phyloP scores from a whole-genome alignment of 2,329 filamentous ascomycete genomes.

The Plenodomus lindquistii region DNA sequence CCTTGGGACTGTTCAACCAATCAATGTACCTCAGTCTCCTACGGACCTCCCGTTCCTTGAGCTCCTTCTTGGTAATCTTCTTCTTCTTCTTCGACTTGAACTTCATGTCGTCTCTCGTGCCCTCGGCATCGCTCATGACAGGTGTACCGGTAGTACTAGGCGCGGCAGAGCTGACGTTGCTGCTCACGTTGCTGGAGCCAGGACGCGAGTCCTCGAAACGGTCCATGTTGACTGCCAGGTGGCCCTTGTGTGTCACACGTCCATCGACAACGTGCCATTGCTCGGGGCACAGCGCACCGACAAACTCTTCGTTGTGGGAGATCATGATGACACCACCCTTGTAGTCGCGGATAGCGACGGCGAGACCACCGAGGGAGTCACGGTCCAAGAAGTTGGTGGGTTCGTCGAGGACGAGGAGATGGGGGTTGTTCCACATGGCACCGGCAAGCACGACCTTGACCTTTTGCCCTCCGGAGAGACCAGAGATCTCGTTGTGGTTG shows the following conservation, averaged over 20 bases:
- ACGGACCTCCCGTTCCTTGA: constrained; percentile 90
- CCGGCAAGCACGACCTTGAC: constrained; percentile 97
- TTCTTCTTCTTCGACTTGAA: constrained; percentile 95
- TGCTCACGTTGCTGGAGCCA: constrained; percentile 60
- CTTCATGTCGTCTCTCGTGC: constrained; percentile 75
- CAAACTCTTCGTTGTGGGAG: constrained; percentile 98
- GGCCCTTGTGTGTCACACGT: constrained; percentile 81
- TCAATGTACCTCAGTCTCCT: constrained; percentile 81
- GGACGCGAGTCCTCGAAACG: constrained; percentile 84
- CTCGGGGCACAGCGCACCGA: constrained; percentile 91
- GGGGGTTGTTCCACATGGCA: constrained; percentile 99
- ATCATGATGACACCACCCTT: constrained; percentile 99
- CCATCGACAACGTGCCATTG: constrained; percentile 95
- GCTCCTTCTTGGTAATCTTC: constrained; percentile 96
- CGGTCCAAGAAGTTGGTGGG: constrained; percentile 99
- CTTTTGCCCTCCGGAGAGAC: constrained; percentile 94
- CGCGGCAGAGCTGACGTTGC: constrained; percentile 41
- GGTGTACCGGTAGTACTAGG: constrained; percentile 60
- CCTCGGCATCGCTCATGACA: constrained; percentile 82
- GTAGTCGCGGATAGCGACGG: constrained; percentile 97
- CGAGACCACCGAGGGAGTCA: constrained; percentile 92
- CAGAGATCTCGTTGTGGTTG: constrained; percentile 97
- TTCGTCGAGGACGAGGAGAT: constrained; percentile 95
- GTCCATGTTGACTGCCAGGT: constrained; percentile 72
- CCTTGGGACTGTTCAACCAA: constrained; percentile 73